Base-by-base conservation (phyloP, 1,284 basidiomycete genomes). In the Trichosporon ovoides region DNA sequence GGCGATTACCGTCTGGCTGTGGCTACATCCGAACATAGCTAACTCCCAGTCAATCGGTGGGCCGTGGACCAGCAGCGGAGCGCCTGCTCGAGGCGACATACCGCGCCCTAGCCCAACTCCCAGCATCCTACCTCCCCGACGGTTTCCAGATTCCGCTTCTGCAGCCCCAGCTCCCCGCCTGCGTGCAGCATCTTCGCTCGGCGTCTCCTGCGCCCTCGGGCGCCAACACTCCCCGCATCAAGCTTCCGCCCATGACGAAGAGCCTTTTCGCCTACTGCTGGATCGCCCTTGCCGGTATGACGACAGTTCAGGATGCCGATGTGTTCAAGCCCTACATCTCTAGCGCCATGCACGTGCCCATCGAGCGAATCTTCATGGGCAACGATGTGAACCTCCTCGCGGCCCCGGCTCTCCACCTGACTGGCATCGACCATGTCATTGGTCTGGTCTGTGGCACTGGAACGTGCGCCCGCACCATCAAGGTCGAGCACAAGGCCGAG, bases 381-480 rank as follows among this genome's bases (percentile, higher is more conserved):
- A 75, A 75, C 58, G 73, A 75, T 52, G 73, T 75, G 52, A 73
- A 72, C 57, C 63, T 75, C 20, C 66, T 75, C 16, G 73, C 72
- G 16, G 72, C 73, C 1, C 73, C 73, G 2, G 73, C 72, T 1
- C 56, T 75, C 13, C 57, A 58, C 28, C 46, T 66, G 12, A 52
- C 48, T 7, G 67, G 63, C 24, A 58, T 75, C 37, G 60, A 64
- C 16, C 68, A 75, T 56, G 68, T 69, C 24, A 62, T 69, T 16
- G 67, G 70, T 2, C 65, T 73, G 7, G 73, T 75, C 0, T 69
- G 67, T 24, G 73, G 73, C 4, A 75, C 73, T 5, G 73, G 73
- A 9, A 72, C 73, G 0, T 66, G 73, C 13, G 72, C 69, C 2
- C 62, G 70, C 34, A 72, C 72, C 0, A 70, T 75, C 58, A 57